Conservation (phyloP, 331 rosid species). For the Acacia pycnantha region DNA sequence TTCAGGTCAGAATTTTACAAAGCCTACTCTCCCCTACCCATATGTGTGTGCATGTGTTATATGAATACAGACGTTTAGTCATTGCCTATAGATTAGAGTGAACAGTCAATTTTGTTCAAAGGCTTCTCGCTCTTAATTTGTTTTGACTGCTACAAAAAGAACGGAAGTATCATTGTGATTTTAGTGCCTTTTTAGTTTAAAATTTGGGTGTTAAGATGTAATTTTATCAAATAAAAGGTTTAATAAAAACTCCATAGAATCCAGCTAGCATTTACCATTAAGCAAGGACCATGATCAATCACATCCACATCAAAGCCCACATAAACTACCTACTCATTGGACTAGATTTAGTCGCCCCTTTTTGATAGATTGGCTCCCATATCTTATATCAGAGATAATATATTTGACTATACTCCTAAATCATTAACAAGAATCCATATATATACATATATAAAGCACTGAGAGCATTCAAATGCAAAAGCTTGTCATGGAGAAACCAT, state of each 20-base stretch:
- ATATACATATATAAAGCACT: not conserved
- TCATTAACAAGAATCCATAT: not conserved
- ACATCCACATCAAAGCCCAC: not conserved
- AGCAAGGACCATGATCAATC: not conserved
- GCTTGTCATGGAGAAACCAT: not conserved
- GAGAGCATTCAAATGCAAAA: slow-evolving; percentile 9
- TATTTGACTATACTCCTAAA: slow-evolving; percentile 14
- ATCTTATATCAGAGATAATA: not conserved
- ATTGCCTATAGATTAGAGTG: not conserved
- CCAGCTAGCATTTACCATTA: not conserved
- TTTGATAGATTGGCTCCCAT: not conserved
- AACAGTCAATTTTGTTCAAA: not conserved
- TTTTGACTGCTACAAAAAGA: not conserved
- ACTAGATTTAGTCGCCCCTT: not conserved
- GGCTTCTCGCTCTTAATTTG: not conserved
- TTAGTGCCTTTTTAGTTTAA: not conserved
- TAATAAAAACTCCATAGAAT: not conserved
- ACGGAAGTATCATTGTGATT: not conserved
- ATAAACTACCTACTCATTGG: not conserved
- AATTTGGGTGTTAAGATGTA: not conserved
- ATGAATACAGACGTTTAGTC: not conserved
- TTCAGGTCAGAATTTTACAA: not conserved
- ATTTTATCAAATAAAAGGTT: not conserved
- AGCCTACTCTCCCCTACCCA: not conserved
- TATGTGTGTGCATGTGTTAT: not conserved